Conservation (phyloP, 1,284 basidiomycete genomes). For the Cerrena zonata region DNA sequence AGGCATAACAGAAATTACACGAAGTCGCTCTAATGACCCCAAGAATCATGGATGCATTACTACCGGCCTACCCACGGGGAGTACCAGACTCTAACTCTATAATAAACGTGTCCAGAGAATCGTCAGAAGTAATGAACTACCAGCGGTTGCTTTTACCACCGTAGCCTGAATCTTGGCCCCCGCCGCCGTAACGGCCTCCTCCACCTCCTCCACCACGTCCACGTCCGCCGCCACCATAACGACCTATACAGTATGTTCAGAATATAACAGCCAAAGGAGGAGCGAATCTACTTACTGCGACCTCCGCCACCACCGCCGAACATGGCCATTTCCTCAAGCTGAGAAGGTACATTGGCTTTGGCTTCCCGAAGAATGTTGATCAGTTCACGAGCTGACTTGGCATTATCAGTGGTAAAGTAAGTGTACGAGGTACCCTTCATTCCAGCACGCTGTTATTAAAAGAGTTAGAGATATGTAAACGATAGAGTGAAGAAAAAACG, state of each 20-base stretch:
- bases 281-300: slow-evolving; percentile 57
- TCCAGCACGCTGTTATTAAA: slow-evolving; percentile 64
- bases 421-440: slow-evolving; percentile 90
- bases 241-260: slow-evolving; percentile 22
- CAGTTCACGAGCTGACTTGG: slow-evolving; percentile 89
- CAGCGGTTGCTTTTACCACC: slow-evolving; percentile 26
- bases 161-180: slow-evolving; percentile 27
- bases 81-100: slow-evolving; percentile 3
- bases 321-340: slow-evolving; percentile 89
- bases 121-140: slow-evolving; percentile 15
- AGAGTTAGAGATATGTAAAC: slow-evolving; percentile 12
- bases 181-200: slow-evolving; percentile 35
- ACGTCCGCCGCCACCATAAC: slow-evolving; percentile 28
- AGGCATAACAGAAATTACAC: not conserved
- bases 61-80: not conserved
- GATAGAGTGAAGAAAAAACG: slow-evolving; percentile 19
- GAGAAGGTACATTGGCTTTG: slow-evolving; percentile 81
- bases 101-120: not conserved
- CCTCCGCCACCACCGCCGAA: slow-evolving; percentile 76
- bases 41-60: not conserved
- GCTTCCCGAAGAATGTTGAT: slow-evolving; percentile 86
- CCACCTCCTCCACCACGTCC: slow-evolving; percentile 33
- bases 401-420: slow-evolving; percentile 94
- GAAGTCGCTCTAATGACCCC: not conserved
- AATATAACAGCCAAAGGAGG: too few relatives aligned